Conservation (phyloP, 345 rosid genomes). For the Citrus reticulata region DNA sequence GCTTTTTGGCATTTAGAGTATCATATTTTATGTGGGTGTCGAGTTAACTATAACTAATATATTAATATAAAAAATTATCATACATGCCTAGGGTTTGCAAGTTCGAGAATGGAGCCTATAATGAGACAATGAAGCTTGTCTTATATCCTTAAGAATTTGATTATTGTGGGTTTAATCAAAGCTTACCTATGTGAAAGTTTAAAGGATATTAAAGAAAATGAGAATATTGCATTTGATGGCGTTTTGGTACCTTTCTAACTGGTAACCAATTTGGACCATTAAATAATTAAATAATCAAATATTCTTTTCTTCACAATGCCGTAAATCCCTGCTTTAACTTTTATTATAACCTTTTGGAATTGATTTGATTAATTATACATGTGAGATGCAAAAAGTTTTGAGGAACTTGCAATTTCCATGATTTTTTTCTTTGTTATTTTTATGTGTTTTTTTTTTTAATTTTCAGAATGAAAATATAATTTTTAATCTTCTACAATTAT, state of each 20-base stretch:
- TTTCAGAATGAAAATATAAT: no score
- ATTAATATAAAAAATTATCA: not conserved
- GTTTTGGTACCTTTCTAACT: not conserved
- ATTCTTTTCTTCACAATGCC: not conserved
- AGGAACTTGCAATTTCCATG: not conserved
- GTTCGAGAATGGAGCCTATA: conserved; percentile 1
- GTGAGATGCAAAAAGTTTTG: not conserved
- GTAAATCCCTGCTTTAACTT: not conserved
- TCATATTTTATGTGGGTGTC: no score
- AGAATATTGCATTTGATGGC: not conserved
- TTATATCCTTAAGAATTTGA: not conserved
- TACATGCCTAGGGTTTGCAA: conserved; percentile 1
- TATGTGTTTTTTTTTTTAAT: no score
- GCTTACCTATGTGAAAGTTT: not conserved
- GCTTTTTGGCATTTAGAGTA: no score
- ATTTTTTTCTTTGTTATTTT: no score
- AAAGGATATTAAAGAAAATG: not conserved
- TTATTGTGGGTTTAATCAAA: conserved; percentile 13
- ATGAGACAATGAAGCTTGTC: conserved; percentile 14
- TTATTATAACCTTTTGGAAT: no score
- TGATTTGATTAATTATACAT: not conserved
- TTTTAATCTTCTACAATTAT: no score
- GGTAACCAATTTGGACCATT: not conserved
- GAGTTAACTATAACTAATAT: not conserved
- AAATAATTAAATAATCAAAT: not conserved